A percentile compares a stretch with the other conserved stretches of the same genome.
Conservation (phyloP, 176 grass and related monocot species). For the Musa itinerans region DNA sequence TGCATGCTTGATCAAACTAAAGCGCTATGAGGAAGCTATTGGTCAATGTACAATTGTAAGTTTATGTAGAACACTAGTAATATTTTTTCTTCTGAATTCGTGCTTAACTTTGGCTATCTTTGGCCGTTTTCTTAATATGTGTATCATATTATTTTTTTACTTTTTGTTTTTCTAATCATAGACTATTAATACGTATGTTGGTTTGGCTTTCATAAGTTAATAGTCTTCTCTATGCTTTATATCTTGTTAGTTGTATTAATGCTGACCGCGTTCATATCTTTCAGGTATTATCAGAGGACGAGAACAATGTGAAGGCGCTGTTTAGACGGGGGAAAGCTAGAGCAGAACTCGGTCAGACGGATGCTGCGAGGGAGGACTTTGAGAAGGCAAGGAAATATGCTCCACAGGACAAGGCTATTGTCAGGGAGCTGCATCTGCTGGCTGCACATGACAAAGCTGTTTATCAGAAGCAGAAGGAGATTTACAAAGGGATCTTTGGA, state of each 20-base stretch:
- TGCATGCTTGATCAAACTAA: constrained; percentile 75
- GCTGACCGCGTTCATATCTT: neutral
- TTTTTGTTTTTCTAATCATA: too few relatives aligned
- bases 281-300: constrained; percentile 82
- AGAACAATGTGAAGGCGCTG: constrained; percentile 73
- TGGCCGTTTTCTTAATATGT: neutral
- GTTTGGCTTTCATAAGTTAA: neutral
- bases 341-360: constrained; percentile 77
- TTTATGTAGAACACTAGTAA: neutral
- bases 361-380: constrained; percentile 68
- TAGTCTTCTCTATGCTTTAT: too few relatives aligned
- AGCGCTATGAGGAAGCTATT: constrained; percentile 68
- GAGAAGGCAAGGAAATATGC: constrained; percentile 62
- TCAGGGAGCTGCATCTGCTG: constrained; percentile 48
- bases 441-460: constrained; percentile 61
- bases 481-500: constrained; percentile 83
- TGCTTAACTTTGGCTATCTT: neutral
- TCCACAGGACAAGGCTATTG: constrained; percentile 60
- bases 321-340: constrained; percentile 87
- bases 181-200: neutral
- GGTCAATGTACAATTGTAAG: constrained; percentile 74
- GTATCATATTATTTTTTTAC: too few relatives aligned
- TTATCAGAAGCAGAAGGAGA: constrained; percentile 81
- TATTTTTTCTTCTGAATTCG: neutral
- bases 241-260: neutral